Evolutionary conservation across 257 asterid species (phyloP), one percentile per base, ranked within the genome.

Genomic region (Plantago ovata): DNA sequence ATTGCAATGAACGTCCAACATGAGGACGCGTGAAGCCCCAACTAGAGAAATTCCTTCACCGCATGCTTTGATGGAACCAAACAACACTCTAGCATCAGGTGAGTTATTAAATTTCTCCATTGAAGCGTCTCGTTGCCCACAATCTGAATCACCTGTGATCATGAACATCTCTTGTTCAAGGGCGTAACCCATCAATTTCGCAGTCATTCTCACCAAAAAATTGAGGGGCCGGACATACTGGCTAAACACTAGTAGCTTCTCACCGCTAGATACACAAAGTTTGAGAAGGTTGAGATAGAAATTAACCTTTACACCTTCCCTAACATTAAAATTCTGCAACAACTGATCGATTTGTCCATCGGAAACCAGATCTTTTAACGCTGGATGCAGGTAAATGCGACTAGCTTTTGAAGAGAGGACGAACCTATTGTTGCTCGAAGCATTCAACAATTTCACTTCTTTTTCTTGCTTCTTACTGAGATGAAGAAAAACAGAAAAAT

Each of bases 31-130:
- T 0, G 98, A 93, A 9, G 98, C 98, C 23, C 98, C 97, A 28
- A 93, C 97, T 9, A 93, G 91, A 41, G 98, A 88, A 63, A 93
- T 84, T 45, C 98, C 98, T 72, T 93, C 98, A 12, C 98, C 97
- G 38, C 97, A 88, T 8, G 98, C 97, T 70, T 54, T 88, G 23
- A 92, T 92, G 4, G 98, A 88, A 44, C 98, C 98, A 68, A 93
- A 88, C 73, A 93, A 89, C 21, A 93, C 98, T 21, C 94, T 81
- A 47, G 98, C 95, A 56, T 86, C 91, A 13, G 86, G 52, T 22
- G 94, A 74, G 40, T 38, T 45, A 73, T 93, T 93, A 41, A 93
- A 93, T 56, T 64, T 76, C 20, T 86, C 95, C 95, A 93, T 79
- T 40, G 76, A 74, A 28, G 56, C 7, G 58, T 93, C 99, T 18